A percentile compares a stretch with the other conserved stretches of the same genome.
Evolutionary conservation across 176 grass and related monocot species (phyloP).

Genomic region (Tillandsia leiboldiana): DNA sequence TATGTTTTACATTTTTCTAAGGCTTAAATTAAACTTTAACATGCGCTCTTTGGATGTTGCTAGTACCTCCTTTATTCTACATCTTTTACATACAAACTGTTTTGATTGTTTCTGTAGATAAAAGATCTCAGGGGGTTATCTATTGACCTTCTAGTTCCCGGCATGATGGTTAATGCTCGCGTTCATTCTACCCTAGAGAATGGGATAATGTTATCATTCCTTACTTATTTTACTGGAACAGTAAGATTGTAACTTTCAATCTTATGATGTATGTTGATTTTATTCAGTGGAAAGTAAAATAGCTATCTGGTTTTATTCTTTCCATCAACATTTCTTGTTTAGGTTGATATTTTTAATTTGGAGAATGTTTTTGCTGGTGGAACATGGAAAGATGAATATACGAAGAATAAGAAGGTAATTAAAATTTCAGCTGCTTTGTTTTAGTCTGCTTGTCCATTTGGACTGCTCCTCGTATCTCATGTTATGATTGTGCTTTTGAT

Average conservation of each 20-base stretch:
- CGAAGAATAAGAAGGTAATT: constrained; percentile 71
- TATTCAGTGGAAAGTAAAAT: neutral
- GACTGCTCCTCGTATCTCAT: neutral
- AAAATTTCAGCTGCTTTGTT: neutral
- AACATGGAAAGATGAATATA: constrained; percentile 84
- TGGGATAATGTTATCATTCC: constrained; percentile 87
- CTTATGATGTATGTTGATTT: neutral
- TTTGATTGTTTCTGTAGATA: constrained; percentile 43
- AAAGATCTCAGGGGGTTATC: constrained; percentile 90
- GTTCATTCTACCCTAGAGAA: constrained; percentile 79
- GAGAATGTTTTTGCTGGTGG: constrained; percentile 38
- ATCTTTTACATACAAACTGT: constrained; percentile 12
- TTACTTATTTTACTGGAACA: constrained; percentile 96
- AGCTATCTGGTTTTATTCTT: constrained; percentile 12
- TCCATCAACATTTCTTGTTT: constrained; percentile 15
- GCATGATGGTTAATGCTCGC: constrained; percentile 91
- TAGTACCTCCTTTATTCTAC: constrained; percentile 6
- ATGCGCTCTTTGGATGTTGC: constrained; percentile 21
- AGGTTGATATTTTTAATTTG: constrained; percentile 88
- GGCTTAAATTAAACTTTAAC: constrained; percentile 49
- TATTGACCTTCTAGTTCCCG: constrained; percentile 89
- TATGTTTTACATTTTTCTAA: constrained; percentile 27
- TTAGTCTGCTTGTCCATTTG: neutral
- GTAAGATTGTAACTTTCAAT: constrained; percentile 29
- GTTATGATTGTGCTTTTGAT: neutral